phyloP scores from a whole-genome alignment of 83 land plant species.

The Isoetes engelmannii region DNA sequence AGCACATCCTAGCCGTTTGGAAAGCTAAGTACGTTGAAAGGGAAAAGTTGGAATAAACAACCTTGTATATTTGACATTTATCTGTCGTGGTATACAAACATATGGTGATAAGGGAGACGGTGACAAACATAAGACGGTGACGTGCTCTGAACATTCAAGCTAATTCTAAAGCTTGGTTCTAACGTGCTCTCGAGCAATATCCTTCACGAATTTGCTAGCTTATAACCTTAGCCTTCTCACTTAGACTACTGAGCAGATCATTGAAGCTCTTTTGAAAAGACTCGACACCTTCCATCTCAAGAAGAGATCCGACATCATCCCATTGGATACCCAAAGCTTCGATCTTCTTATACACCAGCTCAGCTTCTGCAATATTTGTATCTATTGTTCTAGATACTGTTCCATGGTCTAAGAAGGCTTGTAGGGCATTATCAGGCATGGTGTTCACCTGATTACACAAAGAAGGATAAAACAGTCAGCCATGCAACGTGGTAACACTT shows the following conservation, averaged over 20 bases:
- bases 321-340: conserved; percentile 83
- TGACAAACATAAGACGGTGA: background rate
- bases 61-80: background rate
- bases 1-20: too few species aligned
- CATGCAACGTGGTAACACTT: background rate
- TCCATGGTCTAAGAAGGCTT: conserved; percentile 90
- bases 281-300: conserved; percentile 91
- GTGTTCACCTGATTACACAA: conserved; percentile 62
- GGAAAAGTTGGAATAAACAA: background rate
- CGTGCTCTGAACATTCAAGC: background rate
- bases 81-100: background rate
- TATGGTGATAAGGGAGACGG: background rate
- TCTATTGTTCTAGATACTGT: conserved; percentile 80
- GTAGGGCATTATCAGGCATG: conserved; percentile 92
- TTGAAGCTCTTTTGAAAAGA: conserved; percentile 94
- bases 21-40: too few species aligned
- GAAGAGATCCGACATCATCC: conserved; percentile 62
- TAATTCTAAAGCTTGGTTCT: background rate
- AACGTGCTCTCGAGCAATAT: background rate
- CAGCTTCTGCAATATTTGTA: conserved; percentile 65
- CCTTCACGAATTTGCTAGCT: background rate
- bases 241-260: conserved; percentile 61
- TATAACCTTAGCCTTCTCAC: conserved; percentile 71
- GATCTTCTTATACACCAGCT: conserved; percentile 59
- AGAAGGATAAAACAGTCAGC: background rate